These are phyloP conservation scores for Canavalia gladiata DNA, from an alignment of 306 rosid species.

Conservation along the genomic window DNA sequence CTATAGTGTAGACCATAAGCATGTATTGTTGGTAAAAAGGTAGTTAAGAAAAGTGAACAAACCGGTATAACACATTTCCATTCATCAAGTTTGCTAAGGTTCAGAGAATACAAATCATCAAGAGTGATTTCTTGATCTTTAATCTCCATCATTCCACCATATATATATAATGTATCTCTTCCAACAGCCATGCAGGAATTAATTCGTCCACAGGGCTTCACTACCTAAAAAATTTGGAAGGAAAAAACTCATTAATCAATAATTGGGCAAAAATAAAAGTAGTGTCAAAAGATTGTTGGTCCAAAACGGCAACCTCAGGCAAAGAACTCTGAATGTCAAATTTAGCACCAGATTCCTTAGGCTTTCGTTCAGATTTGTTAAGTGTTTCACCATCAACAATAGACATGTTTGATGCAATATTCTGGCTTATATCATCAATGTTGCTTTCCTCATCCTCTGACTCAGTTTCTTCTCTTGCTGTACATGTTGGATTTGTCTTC, in stretches of 20 bases:
- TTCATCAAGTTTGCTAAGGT: conserved; percentile 97
- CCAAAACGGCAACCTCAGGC: conserved; percentile 78
- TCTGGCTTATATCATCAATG: conserved; percentile 69
- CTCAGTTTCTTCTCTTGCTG: conserved; percentile 60
- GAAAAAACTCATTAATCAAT: conserved; percentile 42
- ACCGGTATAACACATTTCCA: conserved; percentile 99
- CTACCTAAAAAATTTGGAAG: conserved; percentile 61
- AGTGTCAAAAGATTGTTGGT: conserved; percentile 38
- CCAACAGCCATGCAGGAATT: conserved; percentile 93
- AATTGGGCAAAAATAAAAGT: conserved; percentile 39
- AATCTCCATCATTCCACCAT: conserved; percentile 98
- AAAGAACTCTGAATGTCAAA: conserved; percentile 60
- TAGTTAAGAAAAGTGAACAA: conserved; percentile 52
- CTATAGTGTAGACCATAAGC: conserved; percentile 6
- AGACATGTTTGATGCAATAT: conserved; percentile 64
- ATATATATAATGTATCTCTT: conserved; percentile 81
- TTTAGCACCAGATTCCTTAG: conserved; percentile 56
- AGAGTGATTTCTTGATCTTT: conserved; percentile 93
- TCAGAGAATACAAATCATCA: conserved; percentile 89
- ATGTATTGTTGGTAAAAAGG: background rate
- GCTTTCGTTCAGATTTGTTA: conserved; percentile 59
- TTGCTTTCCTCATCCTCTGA: conserved; percentile 63
- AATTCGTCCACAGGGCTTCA: conserved; percentile 98
- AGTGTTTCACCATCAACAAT: conserved; percentile 57
- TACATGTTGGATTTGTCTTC: conserved; percentile 55